phyloP scores from a whole-genome alignment of 305 asterid genomes.

The Fraxinus velutina region DNA sequence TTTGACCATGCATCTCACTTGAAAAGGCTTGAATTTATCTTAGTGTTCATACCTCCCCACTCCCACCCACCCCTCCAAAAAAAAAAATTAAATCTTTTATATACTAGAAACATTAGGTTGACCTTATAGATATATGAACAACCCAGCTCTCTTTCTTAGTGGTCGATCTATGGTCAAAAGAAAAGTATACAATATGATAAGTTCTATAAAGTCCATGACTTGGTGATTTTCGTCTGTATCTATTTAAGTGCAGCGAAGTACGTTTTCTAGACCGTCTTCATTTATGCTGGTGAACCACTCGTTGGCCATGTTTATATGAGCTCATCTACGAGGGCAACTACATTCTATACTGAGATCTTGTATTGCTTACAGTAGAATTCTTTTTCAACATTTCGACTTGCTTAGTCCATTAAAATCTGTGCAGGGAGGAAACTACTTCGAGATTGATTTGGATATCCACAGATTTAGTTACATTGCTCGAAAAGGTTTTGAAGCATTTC shows the following conservation, averaged over 20 bases:
- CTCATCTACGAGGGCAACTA: background rate
- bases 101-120: background rate
- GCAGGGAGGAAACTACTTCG: conserved; percentile 86
- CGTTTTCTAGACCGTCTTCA: background rate
- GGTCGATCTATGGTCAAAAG: background rate
- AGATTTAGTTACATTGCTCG: conserved; percentile 83
- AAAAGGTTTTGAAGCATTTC: conserved; percentile 83
- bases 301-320: background rate
- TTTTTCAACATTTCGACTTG: background rate
- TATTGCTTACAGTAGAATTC: background rate
- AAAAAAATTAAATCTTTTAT: too few species aligned
- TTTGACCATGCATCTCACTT: background rate
- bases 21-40: background rate
- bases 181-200: background rate
- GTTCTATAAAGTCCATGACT: background rate
- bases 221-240: background rate
- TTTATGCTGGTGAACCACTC: background rate
- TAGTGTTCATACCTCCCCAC: background rate
- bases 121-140: background rate
- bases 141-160: background rate
- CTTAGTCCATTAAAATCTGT: conserved; percentile 11
- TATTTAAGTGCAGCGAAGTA: background rate
- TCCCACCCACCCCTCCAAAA: background rate
- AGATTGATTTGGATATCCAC: conserved; percentile 88
- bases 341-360: background rate